Evolutionary conservation across 139 green algal species (phyloP).

Genomic region (Picocystis salinarum): DNA sequence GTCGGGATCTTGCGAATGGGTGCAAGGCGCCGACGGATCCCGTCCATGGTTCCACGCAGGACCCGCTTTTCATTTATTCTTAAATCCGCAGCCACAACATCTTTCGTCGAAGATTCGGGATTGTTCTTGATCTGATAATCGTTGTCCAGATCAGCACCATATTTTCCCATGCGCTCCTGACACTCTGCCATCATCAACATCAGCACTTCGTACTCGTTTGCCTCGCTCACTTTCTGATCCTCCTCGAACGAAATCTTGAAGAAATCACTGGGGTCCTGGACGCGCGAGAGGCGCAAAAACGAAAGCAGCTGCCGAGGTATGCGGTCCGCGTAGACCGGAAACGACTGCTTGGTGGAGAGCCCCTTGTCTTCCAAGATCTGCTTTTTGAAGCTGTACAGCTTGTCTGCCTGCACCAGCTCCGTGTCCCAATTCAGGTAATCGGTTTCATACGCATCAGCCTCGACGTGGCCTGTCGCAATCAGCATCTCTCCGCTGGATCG

Average conservation of each 20-base stretch:
- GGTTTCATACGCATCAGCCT: conserved; percentile 34
- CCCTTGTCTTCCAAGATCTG: conserved; percentile 44
- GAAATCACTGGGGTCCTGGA: conserved; percentile 42
- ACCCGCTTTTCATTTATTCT: conserved; percentile 51
- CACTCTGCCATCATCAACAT: conserved; percentile 80
- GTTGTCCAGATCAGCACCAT: conserved; percentile 41
- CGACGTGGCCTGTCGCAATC: conserved; percentile 46
- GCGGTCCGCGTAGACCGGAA: conserved; percentile 69
- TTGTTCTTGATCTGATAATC: conserved; percentile 57
- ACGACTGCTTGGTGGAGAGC: conserved; percentile 33
- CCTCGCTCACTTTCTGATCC: conserved; percentile 42
- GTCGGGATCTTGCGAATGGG: conserved; percentile 90
- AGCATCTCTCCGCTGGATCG: conserved; percentile 66
- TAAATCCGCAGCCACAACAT: conserved; percentile 36
- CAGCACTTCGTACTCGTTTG: conserved; percentile 95
- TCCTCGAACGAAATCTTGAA: conserved; percentile 53
- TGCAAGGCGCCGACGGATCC: conserved; percentile 52
- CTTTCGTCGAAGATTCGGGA: conserved; percentile 6
- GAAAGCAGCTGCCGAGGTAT: conserved; percentile 77
- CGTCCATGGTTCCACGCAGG: conserved; percentile 45
- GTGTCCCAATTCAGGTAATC: too few relatives aligned
- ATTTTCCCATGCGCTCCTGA: conserved; percentile 44
- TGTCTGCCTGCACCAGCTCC: conserved; percentile 25
- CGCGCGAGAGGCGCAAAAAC: conserved; percentile 63
- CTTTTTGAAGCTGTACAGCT: conserved; percentile 36